Evolutionary conservation across 2,329 filamentous ascomycete genomes (phyloP), one percentile per base, ranked within the genome.

Genomic region (Dactylellina drechsleri): DNA sequence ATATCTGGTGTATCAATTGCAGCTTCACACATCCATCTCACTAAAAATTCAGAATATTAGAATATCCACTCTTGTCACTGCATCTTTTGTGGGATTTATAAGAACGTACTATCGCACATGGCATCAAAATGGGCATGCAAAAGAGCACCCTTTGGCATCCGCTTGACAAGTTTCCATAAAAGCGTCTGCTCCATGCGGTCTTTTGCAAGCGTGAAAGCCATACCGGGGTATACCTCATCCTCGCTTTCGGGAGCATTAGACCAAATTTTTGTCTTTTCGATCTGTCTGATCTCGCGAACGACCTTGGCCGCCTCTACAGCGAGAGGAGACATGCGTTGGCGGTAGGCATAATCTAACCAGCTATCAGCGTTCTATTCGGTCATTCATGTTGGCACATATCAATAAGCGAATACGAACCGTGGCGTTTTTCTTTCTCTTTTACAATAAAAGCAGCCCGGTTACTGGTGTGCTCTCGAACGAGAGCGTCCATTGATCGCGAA

Each of bases 181-280:
- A 89, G 89, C 13, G 92, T 96, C 78, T 85, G 85, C 82, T 96
- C 92, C 88, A 97, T 96, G 43, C 88, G 88, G n/a, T 89, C 87
- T 82, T 93, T 94, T 78, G 92, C 92, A 41, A 94, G 85, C 41
- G 87, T 89, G 82, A 97, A 97, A 91, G 96, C 95, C 90, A 97
- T 96, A 10, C 93, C 93, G 0, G 92, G 92, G 80, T 91, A 92
- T 59, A 94, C 86, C 78, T 88, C 85, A 26, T 83, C 81, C n/a
- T 82, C 84, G 66, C 87, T 83, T 77, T 87, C 85, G 79, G 94
- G 91, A 53, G 88, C 86, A 36, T 87, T 85, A 8, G 89, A 92
- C 93, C 93, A 97, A 73, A 94, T 84, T 1, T 88, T 89, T 61
- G 86, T 84, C 79, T 89, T 87, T 83, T 98, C 94, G 79, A 92